Conservation (phyloP, 371 early-diverging fungal genomes). For the Dichotomocladium elegans region DNA sequence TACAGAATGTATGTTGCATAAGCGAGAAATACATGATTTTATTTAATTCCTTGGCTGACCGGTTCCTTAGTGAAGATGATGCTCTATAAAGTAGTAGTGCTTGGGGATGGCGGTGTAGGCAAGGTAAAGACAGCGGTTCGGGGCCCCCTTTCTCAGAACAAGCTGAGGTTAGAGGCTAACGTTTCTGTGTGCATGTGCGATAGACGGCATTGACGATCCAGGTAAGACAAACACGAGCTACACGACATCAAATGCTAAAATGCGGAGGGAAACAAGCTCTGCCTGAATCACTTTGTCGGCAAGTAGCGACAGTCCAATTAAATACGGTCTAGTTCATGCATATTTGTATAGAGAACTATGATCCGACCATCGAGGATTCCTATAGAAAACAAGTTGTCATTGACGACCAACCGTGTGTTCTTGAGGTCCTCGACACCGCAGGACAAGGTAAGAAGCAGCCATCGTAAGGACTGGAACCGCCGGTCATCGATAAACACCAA, state of each 20-base stretch:
- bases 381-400: constrained; percentile 88
- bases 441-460: constrained; percentile 78
- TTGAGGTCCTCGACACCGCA: constrained; percentile 92
- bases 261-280: constrained; percentile 37
- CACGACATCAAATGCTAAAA: background rate
- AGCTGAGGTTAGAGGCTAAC: too few relatives aligned
- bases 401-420: constrained; percentile 82
- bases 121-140: too few relatives aligned
- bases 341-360: constrained; percentile 76
- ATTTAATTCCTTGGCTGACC: too few relatives aligned
- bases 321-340: too few relatives aligned
- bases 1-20: too few relatives aligned
- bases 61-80: too few relatives aligned
- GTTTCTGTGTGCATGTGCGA: too few relatives aligned
- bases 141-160: too few relatives aligned
- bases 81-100: constrained; percentile 15
- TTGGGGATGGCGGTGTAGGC: constrained; percentile 23
- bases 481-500: constrained; percentile 15
- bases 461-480: too few relatives aligned
- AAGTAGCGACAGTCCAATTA: too few relatives aligned
- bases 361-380: constrained; percentile 98
- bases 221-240: background rate
- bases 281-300: constrained; percentile 70
- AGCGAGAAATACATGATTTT: too few relatives aligned
- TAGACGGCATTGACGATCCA: constrained; percentile 19